These are phyloP conservation scores for Plasmodium vivax DNA, from an alignment of 169 alveolate genomes.

Conservation along the genomic window DNA sequence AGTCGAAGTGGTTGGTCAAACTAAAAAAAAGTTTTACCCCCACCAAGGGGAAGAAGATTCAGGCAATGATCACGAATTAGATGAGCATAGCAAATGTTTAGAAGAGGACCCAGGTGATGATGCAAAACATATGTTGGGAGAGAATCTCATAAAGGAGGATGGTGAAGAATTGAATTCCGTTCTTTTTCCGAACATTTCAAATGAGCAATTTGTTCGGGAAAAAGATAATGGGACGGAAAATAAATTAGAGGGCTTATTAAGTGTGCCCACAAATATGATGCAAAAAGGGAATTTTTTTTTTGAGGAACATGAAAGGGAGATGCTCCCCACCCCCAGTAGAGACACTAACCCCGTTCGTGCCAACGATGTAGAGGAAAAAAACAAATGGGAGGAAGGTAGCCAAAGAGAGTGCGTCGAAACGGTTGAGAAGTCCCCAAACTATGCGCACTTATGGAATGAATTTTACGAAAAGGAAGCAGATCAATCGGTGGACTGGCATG, in stretches of 20 bases:
- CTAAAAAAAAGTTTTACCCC: background rate
- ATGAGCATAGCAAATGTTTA: background rate
- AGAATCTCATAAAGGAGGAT: background rate
- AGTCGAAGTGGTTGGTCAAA: background rate
- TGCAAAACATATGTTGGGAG: background rate
- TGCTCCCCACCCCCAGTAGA: background rate
- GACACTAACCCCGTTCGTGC: background rate
- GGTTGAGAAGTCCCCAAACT: background rate
- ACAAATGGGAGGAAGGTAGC: background rate
- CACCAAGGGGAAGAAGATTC: background rate
- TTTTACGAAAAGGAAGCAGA: background rate
- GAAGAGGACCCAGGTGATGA: background rate
- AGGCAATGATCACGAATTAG: background rate
- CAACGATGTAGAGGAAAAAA: background rate
- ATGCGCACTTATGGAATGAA: background rate
- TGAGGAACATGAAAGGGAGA: background rate
- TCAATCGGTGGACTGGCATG: background rate
- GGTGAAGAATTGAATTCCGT: background rate
- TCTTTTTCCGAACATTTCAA: background rate
- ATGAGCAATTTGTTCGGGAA: background rate
- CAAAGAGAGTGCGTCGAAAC: background rate
- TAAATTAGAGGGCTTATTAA: background rate
- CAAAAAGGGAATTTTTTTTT: background rate
- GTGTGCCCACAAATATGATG: background rate
- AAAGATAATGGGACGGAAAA: background rate